These are phyloP conservation scores for Knufia fluminis DNA, from an alignment of 2,329 filamentous ascomycete genomes.

Conservation along the genomic window DNA sequence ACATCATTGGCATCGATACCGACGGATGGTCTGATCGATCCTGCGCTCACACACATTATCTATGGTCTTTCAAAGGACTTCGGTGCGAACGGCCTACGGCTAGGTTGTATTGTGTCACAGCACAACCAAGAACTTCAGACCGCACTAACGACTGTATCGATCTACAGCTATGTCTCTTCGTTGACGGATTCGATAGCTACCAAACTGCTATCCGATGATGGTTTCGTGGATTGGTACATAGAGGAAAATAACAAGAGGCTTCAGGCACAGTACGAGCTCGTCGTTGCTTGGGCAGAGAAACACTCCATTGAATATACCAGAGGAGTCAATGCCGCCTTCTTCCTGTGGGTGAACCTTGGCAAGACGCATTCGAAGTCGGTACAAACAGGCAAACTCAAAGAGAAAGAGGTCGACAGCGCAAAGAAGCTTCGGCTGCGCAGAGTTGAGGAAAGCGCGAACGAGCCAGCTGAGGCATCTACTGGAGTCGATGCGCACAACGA, in stretches of 20 bases:
- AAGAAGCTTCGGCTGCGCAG: neutral
- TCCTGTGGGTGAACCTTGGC: constrained; percentile 45
- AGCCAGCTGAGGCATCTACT: neutral
- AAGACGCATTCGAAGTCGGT: constrained; percentile 22
- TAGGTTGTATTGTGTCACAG: constrained; percentile 45
- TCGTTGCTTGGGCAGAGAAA: constrained; percentile 30
- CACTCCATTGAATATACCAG: constrained; percentile 39
- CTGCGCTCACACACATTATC: constrained; percentile 43
- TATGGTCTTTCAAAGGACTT: constrained; percentile 45
- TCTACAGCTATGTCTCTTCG: constrained; percentile 42
- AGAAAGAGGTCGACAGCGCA: neutral
- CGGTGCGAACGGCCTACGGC: constrained; percentile 46
- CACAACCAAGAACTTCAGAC: constrained; percentile 33
- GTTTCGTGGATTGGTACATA: constrained; percentile 39
- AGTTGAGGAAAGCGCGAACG: neutral
- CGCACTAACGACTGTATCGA: constrained; percentile 31
- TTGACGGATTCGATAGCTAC: constrained; percentile 34
- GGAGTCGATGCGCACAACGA: neutral
- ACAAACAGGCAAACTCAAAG: constrained; percentile 6
- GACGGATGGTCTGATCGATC: constrained; percentile 38
- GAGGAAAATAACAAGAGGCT: constrained; percentile 36
- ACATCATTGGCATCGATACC: constrained; percentile 41
- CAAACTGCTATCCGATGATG: constrained; percentile 37
- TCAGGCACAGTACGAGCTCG: constrained; percentile 32
- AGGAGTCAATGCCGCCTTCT: constrained; percentile 48